A percentile compares a stretch with the other conserved stretches of the same genome.
Evolutionary conservation across 768 basidiomycete genomes (phyloP).

Genomic region (Pleurotus giganteus): DNA sequence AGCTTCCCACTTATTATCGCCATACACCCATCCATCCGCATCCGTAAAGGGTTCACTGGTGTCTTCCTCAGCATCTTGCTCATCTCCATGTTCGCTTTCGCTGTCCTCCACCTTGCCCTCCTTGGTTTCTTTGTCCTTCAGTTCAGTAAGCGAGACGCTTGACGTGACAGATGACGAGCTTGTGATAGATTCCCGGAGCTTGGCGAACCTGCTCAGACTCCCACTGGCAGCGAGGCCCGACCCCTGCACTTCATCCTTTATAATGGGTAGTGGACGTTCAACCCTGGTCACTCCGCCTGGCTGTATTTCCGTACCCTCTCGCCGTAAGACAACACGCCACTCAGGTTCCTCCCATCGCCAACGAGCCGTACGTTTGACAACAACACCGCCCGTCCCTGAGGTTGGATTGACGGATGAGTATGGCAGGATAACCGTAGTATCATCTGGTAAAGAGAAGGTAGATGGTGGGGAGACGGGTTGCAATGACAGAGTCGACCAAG

Average conservation of each 20-base stretch:
- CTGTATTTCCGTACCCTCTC: conserved; percentile 33
- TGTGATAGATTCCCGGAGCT: not conserved
- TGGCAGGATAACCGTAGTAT: conserved; percentile 52
- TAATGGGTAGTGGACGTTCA: conserved; percentile 56
- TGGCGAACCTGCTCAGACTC: not conserved
- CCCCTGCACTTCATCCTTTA: conserved; percentile 38
- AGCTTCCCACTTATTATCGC: conserved; percentile 94
- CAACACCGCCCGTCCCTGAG: conserved; percentile 41
- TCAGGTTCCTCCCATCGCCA: conserved; percentile 94
- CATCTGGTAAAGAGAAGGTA: conserved; percentile 63
- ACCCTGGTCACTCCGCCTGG: conserved; percentile 44
- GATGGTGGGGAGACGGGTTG: conserved; percentile 68
- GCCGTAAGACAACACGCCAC: conserved; percentile 76
- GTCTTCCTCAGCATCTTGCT: not conserved
- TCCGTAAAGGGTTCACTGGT: conserved; percentile 65
- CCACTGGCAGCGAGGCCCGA: not conserved
- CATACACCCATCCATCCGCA: conserved; percentile 89
- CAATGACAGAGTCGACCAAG: conserved; percentile 69
- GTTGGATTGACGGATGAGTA: conserved; percentile 16
- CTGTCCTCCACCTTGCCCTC: conserved; percentile 18
- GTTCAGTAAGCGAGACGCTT: conserved; percentile 1
- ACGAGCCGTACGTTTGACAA: conserved; percentile 67
- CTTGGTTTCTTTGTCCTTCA: conserved; percentile 18
- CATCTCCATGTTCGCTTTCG: not conserved
- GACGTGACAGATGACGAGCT: not conserved